These are phyloP conservation scores for Jaltomata sinuosa DNA, from an alignment of 257 asterid genomes.

Conservation along the genomic window DNA sequence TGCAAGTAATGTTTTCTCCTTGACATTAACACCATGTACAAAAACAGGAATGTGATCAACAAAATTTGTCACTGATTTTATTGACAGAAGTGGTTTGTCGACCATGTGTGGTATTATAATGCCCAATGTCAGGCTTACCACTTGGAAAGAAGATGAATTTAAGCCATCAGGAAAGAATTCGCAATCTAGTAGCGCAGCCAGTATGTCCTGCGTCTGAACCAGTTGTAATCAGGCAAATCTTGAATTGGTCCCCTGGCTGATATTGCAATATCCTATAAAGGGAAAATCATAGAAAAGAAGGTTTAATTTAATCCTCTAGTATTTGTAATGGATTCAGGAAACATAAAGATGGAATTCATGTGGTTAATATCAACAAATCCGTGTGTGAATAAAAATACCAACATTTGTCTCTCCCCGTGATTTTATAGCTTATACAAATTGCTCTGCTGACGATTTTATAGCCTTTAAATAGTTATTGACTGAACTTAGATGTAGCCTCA, in stretches of 20 bases:
- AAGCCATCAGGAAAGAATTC: background rate
- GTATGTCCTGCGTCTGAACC: slow-evolving; percentile 24
- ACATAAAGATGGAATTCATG: background rate
- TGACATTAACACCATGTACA: background rate
- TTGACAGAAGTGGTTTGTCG: background rate
- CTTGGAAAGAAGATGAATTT: background rate
- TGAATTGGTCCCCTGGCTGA: slow-evolving; percentile 22
- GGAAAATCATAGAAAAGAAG: background rate
- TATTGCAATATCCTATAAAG: slow-evolving; percentile 14
- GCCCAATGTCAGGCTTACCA: background rate
- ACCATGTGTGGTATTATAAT: background rate
- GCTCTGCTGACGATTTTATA: background rate
- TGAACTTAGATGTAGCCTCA: background rate
- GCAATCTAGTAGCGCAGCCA: slow-evolving; percentile 18
- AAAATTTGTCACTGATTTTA: background rate
- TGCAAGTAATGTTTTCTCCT: background rate
- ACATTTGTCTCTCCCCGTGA: background rate
- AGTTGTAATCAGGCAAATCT: slow-evolving; percentile 18
- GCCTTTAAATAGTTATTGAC: background rate
- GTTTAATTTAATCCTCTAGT: background rate
- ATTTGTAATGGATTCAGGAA: background rate
- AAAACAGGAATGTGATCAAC: background rate
- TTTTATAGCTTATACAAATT: background rate
- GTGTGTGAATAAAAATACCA: background rate
- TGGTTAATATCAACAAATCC: background rate